A percentile compares a stretch with the other conserved stretches of the same genome.
Conservation (phyloP, 495 filamentous ascomycete species). For the Penicillium cosmopolitanum region DNA sequence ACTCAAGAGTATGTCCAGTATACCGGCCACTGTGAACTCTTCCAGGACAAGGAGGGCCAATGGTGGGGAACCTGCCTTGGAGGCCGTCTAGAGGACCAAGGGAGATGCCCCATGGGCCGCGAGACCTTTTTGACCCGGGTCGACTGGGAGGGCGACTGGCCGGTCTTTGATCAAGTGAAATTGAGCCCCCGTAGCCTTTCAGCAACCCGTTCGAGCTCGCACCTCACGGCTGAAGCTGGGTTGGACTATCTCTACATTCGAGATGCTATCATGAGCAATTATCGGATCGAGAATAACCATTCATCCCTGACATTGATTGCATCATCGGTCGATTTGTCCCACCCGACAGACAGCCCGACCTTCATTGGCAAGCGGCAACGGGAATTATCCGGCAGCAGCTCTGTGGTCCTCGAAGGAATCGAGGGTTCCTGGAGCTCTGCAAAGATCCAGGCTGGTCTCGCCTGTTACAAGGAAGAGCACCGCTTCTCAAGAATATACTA, state of each 20-base stretch:
- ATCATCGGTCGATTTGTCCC: conserved; percentile 9
- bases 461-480: conserved; percentile 25
- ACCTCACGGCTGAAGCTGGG: conserved; percentile 8
- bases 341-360: conserved; percentile 12
- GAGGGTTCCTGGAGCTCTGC: conserved; percentile 6
- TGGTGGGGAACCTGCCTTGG: conserved; percentile 60
- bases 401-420: conserved; percentile 1
- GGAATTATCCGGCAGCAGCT: conserved; percentile 4
- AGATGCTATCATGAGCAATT: conserved; percentile 13
- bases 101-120: conserved; percentile 62
- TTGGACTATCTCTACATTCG: conserved; percentile 16
- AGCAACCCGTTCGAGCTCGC: conserved; percentile 9
- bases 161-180: conserved; percentile 10
- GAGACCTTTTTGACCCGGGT: conserved; percentile 61
- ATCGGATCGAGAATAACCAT: conserved; percentile 5
- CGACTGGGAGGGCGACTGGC: conserved; percentile 42
- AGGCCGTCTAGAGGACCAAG: conserved; percentile 35
- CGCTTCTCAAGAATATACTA: conserved; percentile 16
- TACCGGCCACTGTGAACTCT: conserved; percentile 33
- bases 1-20: conserved; percentile 37
- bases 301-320: conserved; percentile 9
- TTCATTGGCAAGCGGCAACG: conserved; percentile 24
- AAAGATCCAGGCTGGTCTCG: conserved; percentile 17
- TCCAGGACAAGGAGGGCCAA: conserved; percentile 50
- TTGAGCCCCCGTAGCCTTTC: conserved; percentile 6